Conservation (phyloP, 768 basidiomycete species). For the Mycena belliarum region DNA sequence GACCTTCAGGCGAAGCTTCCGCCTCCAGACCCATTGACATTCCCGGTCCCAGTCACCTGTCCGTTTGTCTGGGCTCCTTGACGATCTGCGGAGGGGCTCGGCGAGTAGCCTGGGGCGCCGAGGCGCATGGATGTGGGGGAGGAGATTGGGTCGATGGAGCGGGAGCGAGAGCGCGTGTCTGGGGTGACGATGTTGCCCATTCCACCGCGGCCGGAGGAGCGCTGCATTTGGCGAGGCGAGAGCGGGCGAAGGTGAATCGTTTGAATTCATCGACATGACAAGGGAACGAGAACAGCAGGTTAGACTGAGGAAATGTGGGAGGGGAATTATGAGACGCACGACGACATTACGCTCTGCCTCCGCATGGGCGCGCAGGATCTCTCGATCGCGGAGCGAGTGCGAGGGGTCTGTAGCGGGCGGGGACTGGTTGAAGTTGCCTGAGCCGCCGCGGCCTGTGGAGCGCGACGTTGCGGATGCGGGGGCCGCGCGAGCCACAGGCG, state of each 20-base stretch:
- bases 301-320: not conserved
- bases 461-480: not conserved
- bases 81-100: not conserved
- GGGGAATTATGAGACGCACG: not conserved
- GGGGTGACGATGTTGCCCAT: conserved; percentile 13
- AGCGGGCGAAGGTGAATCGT: too few species aligned
- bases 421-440: conserved; percentile 15
- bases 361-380: conserved; percentile 14
- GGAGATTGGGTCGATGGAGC: conserved; percentile 7
- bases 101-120: not conserved
- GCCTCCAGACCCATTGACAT: not conserved
- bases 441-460: conserved; percentile 16
- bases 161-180: conserved; percentile 4
- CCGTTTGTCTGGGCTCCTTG: not conserved
- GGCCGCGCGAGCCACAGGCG: not conserved
- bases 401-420: conserved; percentile 3
- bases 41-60: not conserved
- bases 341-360: conserved; percentile 2
- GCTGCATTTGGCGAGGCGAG: not conserved
- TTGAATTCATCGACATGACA: not conserved
- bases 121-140: not conserved
- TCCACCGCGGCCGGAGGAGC: conserved; percentile 16
- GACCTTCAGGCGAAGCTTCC: too few species aligned
- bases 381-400: conserved; percentile 10
- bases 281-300: not conserved